Evolutionary conservation across 2,329 filamentous ascomycete genomes (phyloP).

Genomic region (Pseudofabraea citricarpa): DNA sequence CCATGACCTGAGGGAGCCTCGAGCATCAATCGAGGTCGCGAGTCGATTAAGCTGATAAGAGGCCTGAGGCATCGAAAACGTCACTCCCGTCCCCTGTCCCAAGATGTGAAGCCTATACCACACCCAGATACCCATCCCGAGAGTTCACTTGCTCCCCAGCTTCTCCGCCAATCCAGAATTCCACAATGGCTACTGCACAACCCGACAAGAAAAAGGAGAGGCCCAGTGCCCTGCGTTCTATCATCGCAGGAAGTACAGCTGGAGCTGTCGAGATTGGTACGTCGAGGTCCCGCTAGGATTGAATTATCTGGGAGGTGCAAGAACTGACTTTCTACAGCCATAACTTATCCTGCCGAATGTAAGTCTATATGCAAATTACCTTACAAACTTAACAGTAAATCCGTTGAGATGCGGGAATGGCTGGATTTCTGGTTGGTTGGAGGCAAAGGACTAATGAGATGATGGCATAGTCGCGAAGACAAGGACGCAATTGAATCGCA

Average conservation of each 20-base stretch:
- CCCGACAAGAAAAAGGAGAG: constrained; percentile 36
- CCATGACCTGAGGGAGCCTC: too few species aligned
- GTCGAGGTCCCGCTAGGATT: constrained; percentile 11
- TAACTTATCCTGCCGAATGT: constrained; percentile 95
- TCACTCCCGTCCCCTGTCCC: constrained; percentile 2
- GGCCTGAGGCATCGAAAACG: too few species aligned
- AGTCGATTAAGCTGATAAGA: too few species aligned
- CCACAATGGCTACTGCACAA: constrained; percentile 11
- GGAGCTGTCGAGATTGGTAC: constrained; percentile 90
- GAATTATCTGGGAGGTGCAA: background rate
- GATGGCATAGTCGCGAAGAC: constrained; percentile 86
- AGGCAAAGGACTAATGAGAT: background rate
- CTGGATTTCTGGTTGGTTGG: too few species aligned
- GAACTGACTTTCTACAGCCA: constrained; percentile 44
- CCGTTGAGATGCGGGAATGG: too few species aligned
- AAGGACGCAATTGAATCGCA: constrained; percentile 84
- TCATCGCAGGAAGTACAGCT: constrained; percentile 88
- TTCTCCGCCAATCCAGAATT: background rate
- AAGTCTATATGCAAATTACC: constrained; percentile 34
- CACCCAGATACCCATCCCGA: background rate
- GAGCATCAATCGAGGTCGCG: too few species aligned
- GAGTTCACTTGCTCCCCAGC: background rate
- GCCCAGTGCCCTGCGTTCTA: constrained; percentile 80
- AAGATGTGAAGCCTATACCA: too few species aligned
- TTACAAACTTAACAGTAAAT: too few species aligned